These are phyloP conservation scores for Eleusine indica DNA, from an alignment of 176 grass and related monocot genomes.

Conservation along the genomic window DNA sequence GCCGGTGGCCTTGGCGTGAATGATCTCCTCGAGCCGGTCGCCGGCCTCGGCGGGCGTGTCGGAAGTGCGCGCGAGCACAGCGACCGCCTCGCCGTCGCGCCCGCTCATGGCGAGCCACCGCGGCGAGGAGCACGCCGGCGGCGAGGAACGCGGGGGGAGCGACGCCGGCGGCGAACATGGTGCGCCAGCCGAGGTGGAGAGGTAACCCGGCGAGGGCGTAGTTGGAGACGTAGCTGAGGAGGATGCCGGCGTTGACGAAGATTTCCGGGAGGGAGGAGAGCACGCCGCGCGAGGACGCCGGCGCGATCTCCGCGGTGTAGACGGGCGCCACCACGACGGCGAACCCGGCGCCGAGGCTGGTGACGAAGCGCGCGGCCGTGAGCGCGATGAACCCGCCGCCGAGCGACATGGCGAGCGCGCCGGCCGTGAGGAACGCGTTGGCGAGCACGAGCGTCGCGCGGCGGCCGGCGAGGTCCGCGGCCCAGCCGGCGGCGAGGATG, in stretches of 20 bases:
- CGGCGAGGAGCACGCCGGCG: slow-evolving; percentile 47
- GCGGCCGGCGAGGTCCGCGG: slow-evolving; percentile 36
- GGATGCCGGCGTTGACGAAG: slow-evolving; percentile 37
- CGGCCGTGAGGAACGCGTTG: slow-evolving; percentile 45
- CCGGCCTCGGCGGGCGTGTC: slow-evolving; percentile 44
- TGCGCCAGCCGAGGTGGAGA: slow-evolving; percentile 47
- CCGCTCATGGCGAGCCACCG: slow-evolving; percentile 70
- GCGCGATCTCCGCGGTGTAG: slow-evolving; percentile 55
- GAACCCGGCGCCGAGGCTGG: slow-evolving; percentile 48
- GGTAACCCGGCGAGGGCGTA: slow-evolving; percentile 39
- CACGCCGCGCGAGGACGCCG: slow-evolving; percentile 44
- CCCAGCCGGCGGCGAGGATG: slow-evolving; percentile 47
- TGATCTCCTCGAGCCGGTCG: slow-evolving; percentile 51
- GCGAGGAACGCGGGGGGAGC: slow-evolving; percentile 31
- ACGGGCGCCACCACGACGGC: slow-evolving; percentile 35
- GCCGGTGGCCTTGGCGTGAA: not conserved
- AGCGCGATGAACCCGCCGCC: slow-evolving; percentile 33
- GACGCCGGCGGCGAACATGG: slow-evolving; percentile 39
- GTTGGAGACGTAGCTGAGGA: slow-evolving; percentile 9
- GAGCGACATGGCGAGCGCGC: slow-evolving; percentile 48
- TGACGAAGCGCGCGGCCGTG: slow-evolving; percentile 47
- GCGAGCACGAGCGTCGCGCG: slow-evolving; percentile 42
- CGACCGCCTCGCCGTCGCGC: slow-evolving; percentile 36
- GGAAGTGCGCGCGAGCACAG: slow-evolving; percentile 35
- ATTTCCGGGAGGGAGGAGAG: slow-evolving; percentile 10